A percentile compares a stretch with the other conserved stretches of the same genome.
Evolutionary conservation across 1,284 basidiomycete genomes (phyloP).

Genomic region (Fomitopsis schrenkii): DNA sequence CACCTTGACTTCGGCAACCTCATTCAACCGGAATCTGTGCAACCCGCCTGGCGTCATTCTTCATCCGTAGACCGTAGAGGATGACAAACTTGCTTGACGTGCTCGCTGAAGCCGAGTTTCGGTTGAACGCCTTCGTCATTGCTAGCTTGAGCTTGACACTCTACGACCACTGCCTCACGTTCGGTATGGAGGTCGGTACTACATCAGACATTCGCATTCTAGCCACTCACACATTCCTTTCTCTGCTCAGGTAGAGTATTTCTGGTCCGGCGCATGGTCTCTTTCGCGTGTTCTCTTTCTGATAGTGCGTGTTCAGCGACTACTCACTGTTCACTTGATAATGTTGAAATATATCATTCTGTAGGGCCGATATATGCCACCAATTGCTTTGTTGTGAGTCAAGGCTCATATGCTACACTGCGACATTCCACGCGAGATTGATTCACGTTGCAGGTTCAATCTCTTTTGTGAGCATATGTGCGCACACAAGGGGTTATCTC

Average conservation of each 20-base stretch:
- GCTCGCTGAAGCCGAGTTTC: neutral
- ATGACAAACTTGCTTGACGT: neutral
- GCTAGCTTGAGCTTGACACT: neutral
- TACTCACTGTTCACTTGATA: neutral
- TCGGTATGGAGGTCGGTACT: neutral
- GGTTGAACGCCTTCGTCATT: neutral
- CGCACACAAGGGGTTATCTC: neutral
- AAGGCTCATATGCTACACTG: neutral
- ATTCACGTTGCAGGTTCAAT: neutral
- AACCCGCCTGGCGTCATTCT: no score
- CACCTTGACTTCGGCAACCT: no score
- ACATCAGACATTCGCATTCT: neutral
- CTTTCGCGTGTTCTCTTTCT: conserved; percentile 19
- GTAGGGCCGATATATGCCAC: conserved; percentile 23
- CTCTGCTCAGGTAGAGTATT: conserved; percentile 18
- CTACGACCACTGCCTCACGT: neutral
- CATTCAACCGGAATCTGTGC: no score
- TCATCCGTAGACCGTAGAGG: neutral
- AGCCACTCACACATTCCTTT: neutral
- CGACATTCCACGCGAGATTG: neutral
- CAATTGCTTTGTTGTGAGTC: conserved; percentile 17
- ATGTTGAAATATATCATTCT: neutral
- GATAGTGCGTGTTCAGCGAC: conserved; percentile 11
- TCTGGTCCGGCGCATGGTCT: conserved; percentile 14
- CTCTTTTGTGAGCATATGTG: neutral